Evolutionary conservation across 2,329 filamentous ascomycete genomes (phyloP), one percentile per base, ranked within the genome.

Genomic region (Periconia sp.): DNA sequence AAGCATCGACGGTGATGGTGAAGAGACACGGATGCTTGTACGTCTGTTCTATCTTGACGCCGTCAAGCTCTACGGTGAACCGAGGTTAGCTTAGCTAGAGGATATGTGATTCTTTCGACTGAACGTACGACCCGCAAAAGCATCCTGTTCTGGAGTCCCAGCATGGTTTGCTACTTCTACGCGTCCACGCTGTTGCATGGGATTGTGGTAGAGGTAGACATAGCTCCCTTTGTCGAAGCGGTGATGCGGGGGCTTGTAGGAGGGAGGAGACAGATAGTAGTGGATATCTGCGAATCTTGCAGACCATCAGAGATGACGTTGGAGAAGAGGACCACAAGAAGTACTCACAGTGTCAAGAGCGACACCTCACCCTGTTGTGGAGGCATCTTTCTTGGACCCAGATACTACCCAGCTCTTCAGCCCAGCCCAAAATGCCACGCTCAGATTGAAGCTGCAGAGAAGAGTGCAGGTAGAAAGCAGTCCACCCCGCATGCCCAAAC

Each of bases 161-260:
- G 86, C 81, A 56, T 85, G 77, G 60, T 92, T 92, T 30, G 88
- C 88, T 49, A 92, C 76, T 70, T 92, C 88, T 52, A 92, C 74
- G 54, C 88, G 85, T 51, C 86, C 86, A 47, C 82, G 79, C 48
- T 83, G 78, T 55, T 85, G 81, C 48, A 75, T 76, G 10, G 86
- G 80, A 63, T 89, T 87, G 68, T 91, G 86, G 66, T 89, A 91
- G 5, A 92, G 75, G 63, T 92, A 92, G 43, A 92, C 80, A 66
- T 92, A 92, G 6, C 87, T 91, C 33, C 84, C 81, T 66, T 87
- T 88, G 68, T 89, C 85, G 68, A 92, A 92, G 37, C 88, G 84
- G 68, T 92, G 86, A 67, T 92, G 88, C n/a, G 79, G 82, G 21
- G 88, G 87, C 43, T 79, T 83, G 43, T 79, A 76, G 5, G 78